Evolutionary conservation across 306 rosid genomes (phyloP).

Genomic region (Rubus idaeus): DNA sequence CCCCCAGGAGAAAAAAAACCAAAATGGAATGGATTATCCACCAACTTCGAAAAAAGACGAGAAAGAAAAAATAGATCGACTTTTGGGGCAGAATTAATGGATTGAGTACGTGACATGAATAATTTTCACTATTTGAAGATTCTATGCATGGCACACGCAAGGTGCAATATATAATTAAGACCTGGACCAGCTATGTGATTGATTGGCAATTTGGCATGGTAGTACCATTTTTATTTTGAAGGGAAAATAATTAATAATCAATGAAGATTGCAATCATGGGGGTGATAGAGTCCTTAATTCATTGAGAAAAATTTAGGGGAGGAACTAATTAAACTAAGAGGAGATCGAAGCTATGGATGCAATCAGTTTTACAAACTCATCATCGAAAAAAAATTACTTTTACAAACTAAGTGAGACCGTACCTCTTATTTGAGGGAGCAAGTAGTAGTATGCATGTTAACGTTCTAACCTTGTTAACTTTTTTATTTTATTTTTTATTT

Average conservation of each 20-base stretch:
- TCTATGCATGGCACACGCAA: conserved; percentile 11
- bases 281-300: too few species aligned
- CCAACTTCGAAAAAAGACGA: background rate
- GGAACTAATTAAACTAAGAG: too few species aligned
- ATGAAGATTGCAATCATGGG: too few species aligned
- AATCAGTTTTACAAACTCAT: background rate
- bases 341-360: background rate
- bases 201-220: background rate
- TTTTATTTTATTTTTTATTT: too few species aligned
- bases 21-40: background rate
- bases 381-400: too few species aligned
- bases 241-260: background rate
- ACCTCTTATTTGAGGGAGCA: too few species aligned
- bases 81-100: background rate
- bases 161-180: background rate
- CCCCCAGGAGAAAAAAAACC: background rate
- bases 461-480: background rate
- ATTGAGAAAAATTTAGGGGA: too few species aligned
- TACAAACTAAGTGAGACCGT: background rate
- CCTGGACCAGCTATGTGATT: background rate
- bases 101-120: background rate
- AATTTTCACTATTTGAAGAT: too few species aligned
- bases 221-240: background rate
- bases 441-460: background rate
- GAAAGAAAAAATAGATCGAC: background rate